These are phyloP conservation scores for Nephelium lappaceum DNA, from an alignment of 345 rosid genomes.

Conservation along the genomic window DNA sequence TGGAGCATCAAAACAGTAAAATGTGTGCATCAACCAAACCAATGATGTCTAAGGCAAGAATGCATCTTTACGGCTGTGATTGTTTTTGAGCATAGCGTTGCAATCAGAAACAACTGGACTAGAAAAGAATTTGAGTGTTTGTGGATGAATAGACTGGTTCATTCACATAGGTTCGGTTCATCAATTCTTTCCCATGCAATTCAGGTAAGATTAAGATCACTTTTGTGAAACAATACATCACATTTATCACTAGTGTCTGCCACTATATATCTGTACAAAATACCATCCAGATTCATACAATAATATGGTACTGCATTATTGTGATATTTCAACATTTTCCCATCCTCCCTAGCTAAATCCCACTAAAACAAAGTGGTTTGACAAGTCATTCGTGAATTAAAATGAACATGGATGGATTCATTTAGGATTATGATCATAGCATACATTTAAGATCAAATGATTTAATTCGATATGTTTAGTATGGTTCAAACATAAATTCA, in stretches of 20 bases:
- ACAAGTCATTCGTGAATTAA: too few relatives aligned
- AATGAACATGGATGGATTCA: not conserved
- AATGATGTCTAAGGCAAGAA: too few relatives aligned
- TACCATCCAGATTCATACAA: too few relatives aligned
- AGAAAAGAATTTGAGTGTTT: too few relatives aligned
- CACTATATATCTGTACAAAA: not conserved
- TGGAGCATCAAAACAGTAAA: too few relatives aligned
- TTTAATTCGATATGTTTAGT: not conserved
- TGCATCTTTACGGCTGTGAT: too few relatives aligned
- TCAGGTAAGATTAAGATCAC: not conserved
- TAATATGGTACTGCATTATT: not conserved
- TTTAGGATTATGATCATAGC: not conserved
- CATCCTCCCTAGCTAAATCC: not conserved
- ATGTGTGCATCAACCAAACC: too few relatives aligned
- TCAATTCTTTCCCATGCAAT: not conserved
- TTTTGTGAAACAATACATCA: too few relatives aligned
- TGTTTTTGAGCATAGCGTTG: too few relatives aligned
- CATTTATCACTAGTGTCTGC: not conserved
- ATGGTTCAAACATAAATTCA: not conserved
- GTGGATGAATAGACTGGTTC: too few relatives aligned
- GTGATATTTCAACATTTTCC: constrained; percentile 3
- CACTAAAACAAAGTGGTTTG: not conserved
- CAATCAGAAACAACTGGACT: too few relatives aligned
- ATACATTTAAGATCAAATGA: not conserved
- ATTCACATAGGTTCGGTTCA: not conserved